Percentiles rank a stretch among this genome's conserved stretches.
phyloP scores from a whole-genome alignment of 2,329 filamentous ascomycete genomes.

The Colletotrichum destructivum region DNA sequence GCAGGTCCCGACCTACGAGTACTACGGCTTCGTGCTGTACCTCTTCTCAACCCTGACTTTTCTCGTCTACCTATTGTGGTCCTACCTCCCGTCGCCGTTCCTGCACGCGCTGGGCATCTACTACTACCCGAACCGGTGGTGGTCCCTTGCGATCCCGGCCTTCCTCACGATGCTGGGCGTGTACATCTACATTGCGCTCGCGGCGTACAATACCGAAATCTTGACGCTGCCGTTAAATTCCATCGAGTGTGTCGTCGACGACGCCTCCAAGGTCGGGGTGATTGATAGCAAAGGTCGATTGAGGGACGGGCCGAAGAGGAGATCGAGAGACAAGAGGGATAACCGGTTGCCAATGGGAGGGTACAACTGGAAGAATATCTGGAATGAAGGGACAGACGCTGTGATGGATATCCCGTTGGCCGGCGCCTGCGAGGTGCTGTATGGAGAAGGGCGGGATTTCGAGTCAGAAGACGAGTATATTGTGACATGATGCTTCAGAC shows the following conservation, averaged over 20 bases:
- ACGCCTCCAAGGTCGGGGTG: conserved; percentile 87
- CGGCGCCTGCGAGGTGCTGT: conserved; percentile 94
- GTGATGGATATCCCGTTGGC: conserved; percentile 97
- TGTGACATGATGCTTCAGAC: conserved; percentile 21
- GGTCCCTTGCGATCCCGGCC: conserved; percentile 91
- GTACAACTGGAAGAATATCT: conserved; percentile 84
- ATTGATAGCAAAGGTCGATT: conserved; percentile 79
- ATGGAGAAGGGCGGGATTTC: conserved; percentile 71
- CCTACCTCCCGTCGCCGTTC: conserved; percentile 91
- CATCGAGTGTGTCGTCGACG: conserved; percentile 93
- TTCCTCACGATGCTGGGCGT: conserved; percentile 90
- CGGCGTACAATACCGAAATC: conserved; percentile 90
- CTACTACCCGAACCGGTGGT: conserved; percentile 98
- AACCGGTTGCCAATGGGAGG: conserved; percentile 55
- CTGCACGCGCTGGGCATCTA: conserved; percentile 93
- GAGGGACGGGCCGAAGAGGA: conserved; percentile 53
- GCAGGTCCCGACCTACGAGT: conserved; percentile 98
- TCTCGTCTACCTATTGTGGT: conserved; percentile 82
- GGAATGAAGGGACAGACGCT: conserved; percentile 94
- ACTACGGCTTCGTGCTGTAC: conserved; percentile 98
- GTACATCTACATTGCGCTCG: conserved; percentile 95
- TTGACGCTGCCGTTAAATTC: conserved; percentile 85
- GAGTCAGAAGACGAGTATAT: conserved; percentile 44
- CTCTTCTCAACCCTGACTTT: conserved; percentile 89
- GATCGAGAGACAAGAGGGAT: conserved; percentile 52